phyloP scores from a whole-genome alignment of 2,329 filamentous ascomycete species.

The Spiromastix sp. region DNA sequence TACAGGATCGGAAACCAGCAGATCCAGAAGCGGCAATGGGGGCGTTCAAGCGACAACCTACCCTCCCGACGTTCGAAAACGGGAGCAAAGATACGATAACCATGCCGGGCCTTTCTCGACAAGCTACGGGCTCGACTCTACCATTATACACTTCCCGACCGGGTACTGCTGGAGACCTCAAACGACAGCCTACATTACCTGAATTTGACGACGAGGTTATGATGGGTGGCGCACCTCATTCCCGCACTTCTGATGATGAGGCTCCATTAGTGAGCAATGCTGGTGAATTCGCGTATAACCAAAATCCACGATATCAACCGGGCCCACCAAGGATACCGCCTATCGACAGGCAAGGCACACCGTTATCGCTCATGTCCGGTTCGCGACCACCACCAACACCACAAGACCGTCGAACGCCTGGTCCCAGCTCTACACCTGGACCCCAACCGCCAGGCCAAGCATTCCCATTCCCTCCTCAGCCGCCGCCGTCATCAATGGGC shows the following conservation, averaged over 20 bases:
- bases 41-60: constrained; percentile 34
- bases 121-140: constrained; percentile 51
- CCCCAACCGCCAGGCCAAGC: constrained; percentile 15
- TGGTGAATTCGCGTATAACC: constrained; percentile 7
- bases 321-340: constrained; percentile 5
- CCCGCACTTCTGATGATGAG: constrained; percentile 44
- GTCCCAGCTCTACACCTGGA: constrained; percentile 14
- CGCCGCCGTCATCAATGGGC: constrained; percentile 9
- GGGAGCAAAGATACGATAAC: constrained; percentile 23
- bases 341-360: constrained; percentile 41
- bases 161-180: constrained; percentile 36
- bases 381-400: neutral
- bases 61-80: constrained; percentile 47
- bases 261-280: constrained; percentile 32
- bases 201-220: constrained; percentile 30
- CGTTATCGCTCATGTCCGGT: constrained; percentile 33
- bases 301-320: constrained; percentile 23
- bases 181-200: constrained; percentile 31
- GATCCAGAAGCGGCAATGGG: constrained; percentile 20
- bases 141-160: constrained; percentile 55
- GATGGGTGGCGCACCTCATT: constrained; percentile 33
- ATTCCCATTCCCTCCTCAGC: constrained; percentile 12
- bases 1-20: constrained; percentile 43
- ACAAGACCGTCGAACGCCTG: neutral
- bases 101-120: constrained; percentile 51